phyloP scores from a whole-genome alignment of 2,329 filamentous ascomycete genomes.

The Lasiodiplodia sp. region DNA sequence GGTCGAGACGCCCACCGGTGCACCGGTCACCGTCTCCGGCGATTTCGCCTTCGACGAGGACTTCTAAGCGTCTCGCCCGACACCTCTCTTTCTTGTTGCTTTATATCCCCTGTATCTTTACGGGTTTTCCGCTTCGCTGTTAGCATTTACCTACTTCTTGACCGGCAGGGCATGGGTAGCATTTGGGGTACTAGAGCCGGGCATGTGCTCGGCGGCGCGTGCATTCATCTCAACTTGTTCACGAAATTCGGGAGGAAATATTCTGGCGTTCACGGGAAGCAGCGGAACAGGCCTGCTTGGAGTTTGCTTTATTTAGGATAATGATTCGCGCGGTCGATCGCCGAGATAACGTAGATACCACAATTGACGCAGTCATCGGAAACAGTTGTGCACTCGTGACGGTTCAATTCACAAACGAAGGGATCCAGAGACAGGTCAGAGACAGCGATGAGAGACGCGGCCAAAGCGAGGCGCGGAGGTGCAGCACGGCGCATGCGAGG shows the following conservation, averaged over 20 bases:
- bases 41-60: conserved; percentile 97
- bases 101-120: conserved; percentile 33
- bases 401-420: background rate
- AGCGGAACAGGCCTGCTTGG: conserved; percentile 24
- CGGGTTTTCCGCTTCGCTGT: conserved; percentile 34
- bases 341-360: conserved; percentile 29
- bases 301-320: conserved; percentile 27
- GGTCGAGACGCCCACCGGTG: conserved; percentile 51
- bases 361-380: conserved; percentile 19
- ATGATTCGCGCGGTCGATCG: conserved; percentile 20
- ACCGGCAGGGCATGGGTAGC: conserved; percentile 12
- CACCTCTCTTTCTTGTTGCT: conserved; percentile 33
- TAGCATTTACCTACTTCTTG: conserved; percentile 36
- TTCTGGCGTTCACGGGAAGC: conserved; percentile 20
- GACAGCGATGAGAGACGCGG: background rate
- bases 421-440: background rate
- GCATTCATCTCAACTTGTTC: conserved; percentile 22
- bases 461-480: background rate
- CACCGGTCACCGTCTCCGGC: conserved; percentile 60
- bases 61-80: conserved; percentile 69
- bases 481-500: conserved; percentile 4
- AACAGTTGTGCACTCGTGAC: background rate
- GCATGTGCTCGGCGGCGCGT: conserved; percentile 10
- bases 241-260: conserved; percentile 11
- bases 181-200: conserved; percentile 19